A percentile compares a stretch with the other conserved stretches of the same genome.
These are phyloP conservation scores for Suhomyces kunorum DNA, from an alignment of 1,139 yeast species.

Conservation along the genomic window DNA sequence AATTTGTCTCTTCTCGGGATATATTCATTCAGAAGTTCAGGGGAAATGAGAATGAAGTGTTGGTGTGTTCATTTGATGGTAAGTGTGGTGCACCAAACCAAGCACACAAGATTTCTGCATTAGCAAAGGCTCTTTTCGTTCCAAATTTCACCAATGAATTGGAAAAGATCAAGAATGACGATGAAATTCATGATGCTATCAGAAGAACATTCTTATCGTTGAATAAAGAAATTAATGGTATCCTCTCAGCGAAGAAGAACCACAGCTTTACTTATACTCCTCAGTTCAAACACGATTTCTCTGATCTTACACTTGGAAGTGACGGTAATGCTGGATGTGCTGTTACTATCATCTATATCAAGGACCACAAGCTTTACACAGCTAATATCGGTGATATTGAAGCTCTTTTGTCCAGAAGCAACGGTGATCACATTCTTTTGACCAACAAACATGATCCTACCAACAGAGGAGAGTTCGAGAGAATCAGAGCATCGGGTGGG, in stretches of 20 bases:
- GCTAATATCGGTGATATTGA: constrained; percentile 93
- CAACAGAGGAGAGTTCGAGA: constrained; percentile 72
- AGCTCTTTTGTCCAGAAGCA: constrained; percentile 74
- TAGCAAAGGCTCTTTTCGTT: constrained; percentile 74
- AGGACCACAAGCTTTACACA: constrained; percentile 67
- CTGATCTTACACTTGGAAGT: constrained; percentile 45
- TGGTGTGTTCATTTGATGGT: constrained; percentile 88
- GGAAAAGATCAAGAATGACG: constrained; percentile 45
- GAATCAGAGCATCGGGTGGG: constrained; percentile 91
- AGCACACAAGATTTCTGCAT: constrained; percentile 71
- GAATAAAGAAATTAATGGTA: constrained; percentile 71
- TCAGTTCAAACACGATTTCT: constrained; percentile 42
- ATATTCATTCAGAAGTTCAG: constrained; percentile 85
- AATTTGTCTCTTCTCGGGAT: constrained; percentile 74
- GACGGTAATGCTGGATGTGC: constrained; percentile 87
- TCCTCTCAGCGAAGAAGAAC: constrained; percentile 38
- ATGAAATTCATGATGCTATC: constrained; percentile 63
- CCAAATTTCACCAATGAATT: constrained; percentile 65
- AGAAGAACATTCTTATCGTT: constrained; percentile 75
- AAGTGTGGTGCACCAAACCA: constrained; percentile 55
- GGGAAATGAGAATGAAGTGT: constrained; percentile 70
- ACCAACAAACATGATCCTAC: constrained; percentile 88
- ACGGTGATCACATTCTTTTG: constrained; percentile 74
- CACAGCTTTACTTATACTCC: constrained; percentile 28
- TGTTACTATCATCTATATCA: constrained; percentile 76